Evolutionary conservation across 345 rosid species (phyloP), one percentile per base, ranked within the genome.

Genomic region (Acer yangbiense): DNA sequence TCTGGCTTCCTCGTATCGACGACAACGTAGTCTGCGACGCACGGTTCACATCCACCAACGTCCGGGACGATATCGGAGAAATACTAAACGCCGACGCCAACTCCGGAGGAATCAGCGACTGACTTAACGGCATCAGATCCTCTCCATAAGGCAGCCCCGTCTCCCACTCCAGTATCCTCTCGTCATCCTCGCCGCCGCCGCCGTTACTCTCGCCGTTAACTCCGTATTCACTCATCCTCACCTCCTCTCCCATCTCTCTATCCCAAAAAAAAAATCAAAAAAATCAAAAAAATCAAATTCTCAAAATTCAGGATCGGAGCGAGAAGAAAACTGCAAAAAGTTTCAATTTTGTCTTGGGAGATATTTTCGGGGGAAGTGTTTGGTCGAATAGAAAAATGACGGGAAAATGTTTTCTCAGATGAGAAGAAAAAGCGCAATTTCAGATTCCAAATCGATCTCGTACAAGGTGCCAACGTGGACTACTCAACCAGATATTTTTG

Each of bases 71-170:
- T 73, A 88, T 91, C 76, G 89, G 95, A 5, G 89, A 71, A 75
- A 97, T 88, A 54, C 98, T 90, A 82, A 97, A 97, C 20, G 99
- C 98, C 57, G 90, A 85, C 0, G 98, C 98, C 9, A 97, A 93
- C 75, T 88, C 92, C 77, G 82, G 83, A 0, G 99, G 94, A 61
- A 97, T 77, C 76, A 97, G 82, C 61, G 76, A 76, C 82, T 90
- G 92, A 1, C 89, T 89, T 25, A 97, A 86, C 20, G 99, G 96
- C 3, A 98, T 86, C 20, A 97, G 80, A 25, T 97, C 98, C 13
- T 83, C 91, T 50, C 74, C 88, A 77, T 60, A 78, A 0, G 99
- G 99, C 29, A 97, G 70, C 2, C 99, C 99, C 81, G 79, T 76
- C 89, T 91, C 99, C 99, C 98, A 97, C 73, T 90, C 99, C 0